Base-by-base conservation (phyloP, 208 protist genomes). In the Trypanosoma scelopori region DNA sequence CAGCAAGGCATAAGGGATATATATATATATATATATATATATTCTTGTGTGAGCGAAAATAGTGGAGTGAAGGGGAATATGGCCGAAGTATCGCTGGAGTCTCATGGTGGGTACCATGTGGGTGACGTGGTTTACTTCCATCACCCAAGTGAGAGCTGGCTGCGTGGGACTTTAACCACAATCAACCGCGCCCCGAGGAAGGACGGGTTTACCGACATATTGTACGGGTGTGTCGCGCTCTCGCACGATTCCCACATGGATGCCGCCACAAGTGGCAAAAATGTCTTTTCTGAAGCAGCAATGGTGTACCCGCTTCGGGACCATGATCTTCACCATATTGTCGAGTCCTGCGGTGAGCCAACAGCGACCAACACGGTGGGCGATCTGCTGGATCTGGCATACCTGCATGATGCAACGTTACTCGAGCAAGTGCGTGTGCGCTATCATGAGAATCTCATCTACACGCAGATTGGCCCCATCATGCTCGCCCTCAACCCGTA, bases 391-490 rank as follows among this genome's bases (percentile, higher is more conserved):
- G 51, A 75, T 2, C 50, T 81, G 18, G 51, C 63, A 20, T 78
- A 81, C 50, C 53, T 81, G 3, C 76, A 81, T 42, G 71, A 78
- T 53, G 67, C 62, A 39, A 74, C 76, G 0, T 46, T 81, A 37
- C 50, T 81, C 16, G 52, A 81, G 32, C 76, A 81, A 28, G 57
- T 81, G 16, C 55, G 76, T n/a, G 49, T 69, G n/a, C 37, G 71
- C 45, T 81, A 81, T 39, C 75, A 56, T 52, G 46, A 73, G 50
- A 78, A 62, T 35, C 52, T 74, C 28, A 81, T 81, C 49, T 81
- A 81, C 45, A 85, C 70, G n/a, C 64, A 74, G 51, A 85, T 78
- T 64, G 75, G 76, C 35, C 65, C 74, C 49, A 82, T 85, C 22
- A 49, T 81, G 9, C 63, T 85, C 0, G 71, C 72, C 30, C 68